These are phyloP conservation scores for Papilionanthe hybrid DNA, from an alignment of 116 monocot species.

Conservation along the genomic window DNA sequence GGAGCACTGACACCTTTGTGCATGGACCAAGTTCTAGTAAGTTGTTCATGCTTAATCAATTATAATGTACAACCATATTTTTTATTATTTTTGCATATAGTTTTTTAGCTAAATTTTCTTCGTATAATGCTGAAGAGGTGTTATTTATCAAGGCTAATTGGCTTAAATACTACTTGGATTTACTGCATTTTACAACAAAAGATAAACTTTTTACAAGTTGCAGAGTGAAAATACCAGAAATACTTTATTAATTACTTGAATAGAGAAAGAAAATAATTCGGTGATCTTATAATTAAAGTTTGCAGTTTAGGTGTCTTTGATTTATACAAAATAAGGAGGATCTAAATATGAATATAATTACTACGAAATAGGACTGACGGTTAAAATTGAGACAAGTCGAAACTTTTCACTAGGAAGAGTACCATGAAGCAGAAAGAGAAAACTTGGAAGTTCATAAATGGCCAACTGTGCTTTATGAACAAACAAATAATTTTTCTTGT, in stretches of 20 bases:
- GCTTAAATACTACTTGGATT: neutral
- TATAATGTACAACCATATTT: neutral
- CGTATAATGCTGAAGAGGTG: neutral
- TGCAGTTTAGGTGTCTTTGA: neutral
- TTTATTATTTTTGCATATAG: neutral
- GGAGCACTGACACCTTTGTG: conserved; percentile 76
- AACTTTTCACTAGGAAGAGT: neutral
- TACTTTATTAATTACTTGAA: neutral
- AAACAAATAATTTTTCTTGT: no score
- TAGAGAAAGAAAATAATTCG: neutral
- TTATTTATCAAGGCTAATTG: neutral
- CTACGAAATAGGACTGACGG: neutral
- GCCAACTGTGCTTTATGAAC: neutral
- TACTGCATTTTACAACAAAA: neutral
- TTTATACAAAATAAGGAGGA: neutral
- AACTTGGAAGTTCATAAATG: neutral
- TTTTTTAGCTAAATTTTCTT: conserved; percentile 1
- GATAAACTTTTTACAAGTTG: neutral
- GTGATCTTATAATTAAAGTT: neutral
- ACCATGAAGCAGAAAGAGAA: neutral
- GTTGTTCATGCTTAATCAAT: neutral
- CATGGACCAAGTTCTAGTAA: conserved; percentile 67
- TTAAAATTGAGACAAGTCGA: neutral
- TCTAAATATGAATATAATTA: neutral
- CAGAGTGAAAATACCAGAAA: neutral